These are phyloP conservation scores for Penicillium sp. DNA, from an alignment of 2,329 filamentous ascomycete species.

Conservation along the genomic window DNA sequence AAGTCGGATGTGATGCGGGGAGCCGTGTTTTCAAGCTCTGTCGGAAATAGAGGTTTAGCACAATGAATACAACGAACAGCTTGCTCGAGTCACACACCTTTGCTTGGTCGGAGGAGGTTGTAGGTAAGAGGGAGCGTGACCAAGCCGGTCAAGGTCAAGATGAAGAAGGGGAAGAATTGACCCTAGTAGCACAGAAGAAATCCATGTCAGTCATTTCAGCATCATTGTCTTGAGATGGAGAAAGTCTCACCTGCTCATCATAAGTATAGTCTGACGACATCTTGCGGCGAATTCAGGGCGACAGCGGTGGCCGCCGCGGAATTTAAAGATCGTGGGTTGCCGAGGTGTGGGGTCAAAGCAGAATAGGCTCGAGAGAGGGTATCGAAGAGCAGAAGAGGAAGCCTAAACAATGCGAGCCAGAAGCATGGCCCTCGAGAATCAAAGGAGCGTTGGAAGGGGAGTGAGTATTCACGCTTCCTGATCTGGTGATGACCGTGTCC, in stretches of 20 bases:
- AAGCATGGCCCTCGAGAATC: conserved; percentile 27
- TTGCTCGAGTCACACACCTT: conserved; percentile 56
- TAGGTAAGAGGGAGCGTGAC: conserved; percentile 91
- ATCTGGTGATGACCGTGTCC: conserved; percentile 50
- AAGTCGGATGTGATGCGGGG: conserved; percentile 82
- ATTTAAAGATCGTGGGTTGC: conserved; percentile 35
- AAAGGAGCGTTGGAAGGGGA: conserved; percentile 34
- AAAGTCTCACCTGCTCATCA: conserved; percentile 77
- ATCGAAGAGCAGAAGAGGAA: conserved; percentile 4
- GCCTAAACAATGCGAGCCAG: conserved; percentile 15
- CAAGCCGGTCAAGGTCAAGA: conserved; percentile 85
- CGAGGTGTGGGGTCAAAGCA: conserved; percentile 26
- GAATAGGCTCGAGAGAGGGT: conserved; percentile 12
- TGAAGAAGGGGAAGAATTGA: conserved; percentile 99
- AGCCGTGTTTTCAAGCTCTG: conserved; percentile 77
- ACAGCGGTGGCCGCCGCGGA: conserved; percentile 43
- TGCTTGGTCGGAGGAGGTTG: conserved; percentile 79
- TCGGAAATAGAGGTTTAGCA: conserved; percentile 14
- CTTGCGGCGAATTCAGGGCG: conserved; percentile 40
- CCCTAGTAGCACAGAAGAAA: conserved; percentile 59
- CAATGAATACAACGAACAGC: neutral
- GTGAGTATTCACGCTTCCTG: conserved; percentile 35
- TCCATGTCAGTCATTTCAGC: neutral
- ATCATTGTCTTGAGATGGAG: neutral
- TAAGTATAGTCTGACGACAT: conserved; percentile 97